Percentiles rank a stretch among this genome's conserved stretches.
Evolutionary conservation across 2,329 filamentous ascomycete species (phyloP).

Genomic region (Penicillium occitanis): DNA sequence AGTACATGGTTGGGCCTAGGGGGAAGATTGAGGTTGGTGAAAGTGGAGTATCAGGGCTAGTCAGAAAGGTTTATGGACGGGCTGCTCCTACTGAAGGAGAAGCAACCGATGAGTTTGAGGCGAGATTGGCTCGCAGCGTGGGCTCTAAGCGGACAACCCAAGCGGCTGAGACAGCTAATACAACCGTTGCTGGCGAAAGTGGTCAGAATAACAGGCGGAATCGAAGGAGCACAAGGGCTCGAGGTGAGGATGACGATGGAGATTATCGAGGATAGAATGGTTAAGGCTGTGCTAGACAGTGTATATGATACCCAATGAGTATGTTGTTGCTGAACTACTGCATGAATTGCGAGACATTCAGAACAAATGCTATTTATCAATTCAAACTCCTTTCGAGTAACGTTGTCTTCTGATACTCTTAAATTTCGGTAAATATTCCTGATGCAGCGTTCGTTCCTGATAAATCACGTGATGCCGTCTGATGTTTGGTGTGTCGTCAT

Average conservation of each 20-base stretch:
- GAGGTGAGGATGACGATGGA: conserved; percentile 10
- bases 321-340: not conserved
- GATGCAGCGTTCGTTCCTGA: not conserved
- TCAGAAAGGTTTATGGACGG: conserved; percentile 56
- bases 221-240: conserved; percentile 13
- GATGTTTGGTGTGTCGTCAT: conserved; percentile 8
- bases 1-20: conserved; percentile 80
- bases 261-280: conserved; percentile 5
- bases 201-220: not conserved
- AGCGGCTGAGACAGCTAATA: not conserved
- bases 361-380: not conserved
- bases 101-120: conserved; percentile 17
- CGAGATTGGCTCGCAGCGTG: conserved; percentile 19
- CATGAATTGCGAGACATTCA: not conserved
- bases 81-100: conserved; percentile 10
- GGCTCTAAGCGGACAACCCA: not conserved
- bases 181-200: not conserved
- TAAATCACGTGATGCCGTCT: not conserved
- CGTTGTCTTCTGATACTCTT: not conserved
- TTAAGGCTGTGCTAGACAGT: not conserved
- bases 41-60: conserved; percentile 70
- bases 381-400: not conserved
- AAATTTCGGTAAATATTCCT: not conserved
- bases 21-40: conserved; percentile 81
- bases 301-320: conserved; percentile 9